A percentile compares a stretch with the other conserved stretches of the same genome.
These are phyloP conservation scores for Hygrophorus pudorinus DNA, from an alignment of 768 basidiomycete species.

Conservation along the genomic window DNA sequence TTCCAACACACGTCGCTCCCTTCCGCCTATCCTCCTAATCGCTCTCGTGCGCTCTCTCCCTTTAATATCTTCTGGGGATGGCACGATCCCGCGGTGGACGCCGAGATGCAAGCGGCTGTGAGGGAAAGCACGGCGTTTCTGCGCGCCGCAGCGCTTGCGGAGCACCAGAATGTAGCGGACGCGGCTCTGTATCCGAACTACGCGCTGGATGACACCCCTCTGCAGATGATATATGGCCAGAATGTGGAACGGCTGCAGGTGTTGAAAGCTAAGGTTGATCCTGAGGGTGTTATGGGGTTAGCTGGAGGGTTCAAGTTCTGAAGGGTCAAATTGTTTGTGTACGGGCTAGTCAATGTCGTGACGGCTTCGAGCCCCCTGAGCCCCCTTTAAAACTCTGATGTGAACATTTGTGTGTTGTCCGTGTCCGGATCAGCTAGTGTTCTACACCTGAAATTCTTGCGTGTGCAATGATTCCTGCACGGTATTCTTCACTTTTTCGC, in stretches of 20 bases:
- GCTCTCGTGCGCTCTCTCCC: conserved; percentile 16
- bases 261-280: conserved; percentile 39
- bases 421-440: too few species aligned
- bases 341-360: too few species aligned
- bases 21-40: conserved; percentile 22
- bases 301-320: conserved; percentile 55
- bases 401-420: too few species aligned
- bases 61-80: conserved; percentile 20
- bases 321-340: too few species aligned
- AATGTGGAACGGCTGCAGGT: conserved; percentile 31
- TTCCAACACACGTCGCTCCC: conserved; percentile 30
- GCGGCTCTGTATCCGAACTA: conserved; percentile 50
- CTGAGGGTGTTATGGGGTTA: too few species aligned
- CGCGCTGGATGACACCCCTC: too few species aligned
- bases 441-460: too few species aligned
- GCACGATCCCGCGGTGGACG: conserved; percentile 13
- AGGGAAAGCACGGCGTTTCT: conserved; percentile 29
- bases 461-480: too few species aligned
- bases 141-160: conserved; percentile 27
- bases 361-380: too few species aligned
- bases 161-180: conserved; percentile 24
- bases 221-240: conserved; percentile 39
- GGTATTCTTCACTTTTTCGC: too few species aligned
- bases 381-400: too few species aligned
- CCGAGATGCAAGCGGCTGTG: conserved; percentile 29